Base-by-base conservation (phyloP, 2,329 filamentous ascomycete species). In the Teratosphaeria epicoccoides region DNA sequence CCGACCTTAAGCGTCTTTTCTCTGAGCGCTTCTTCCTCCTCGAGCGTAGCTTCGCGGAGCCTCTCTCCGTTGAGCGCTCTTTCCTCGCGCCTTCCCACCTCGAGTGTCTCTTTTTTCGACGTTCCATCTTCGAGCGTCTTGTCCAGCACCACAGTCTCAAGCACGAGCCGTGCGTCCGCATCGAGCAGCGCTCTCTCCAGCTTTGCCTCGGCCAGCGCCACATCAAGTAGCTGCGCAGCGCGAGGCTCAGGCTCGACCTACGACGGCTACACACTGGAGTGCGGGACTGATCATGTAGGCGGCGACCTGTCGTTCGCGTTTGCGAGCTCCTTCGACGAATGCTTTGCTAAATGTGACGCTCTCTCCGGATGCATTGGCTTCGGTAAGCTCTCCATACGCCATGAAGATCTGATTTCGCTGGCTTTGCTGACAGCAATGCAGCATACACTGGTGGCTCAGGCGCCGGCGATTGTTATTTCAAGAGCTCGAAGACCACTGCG, bases 331-430 rank as follows among this genome's bases (percentile, higher is more conserved):
- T 55, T 55, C 45, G 9, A 25, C 2, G 51, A 23, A 22, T 55
- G 54, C 52, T 52, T 52, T 23, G 9, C 49, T 6, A 5, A 29
- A 7, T 59, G 57, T 20, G 54, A 57, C 47, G 37, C 46, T 14
- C 51, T 43, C 7, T 24, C 44, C 7, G 37, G 47, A 9, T 59
- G 57, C 25, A 47, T 55, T 28, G 57, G 50, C n/a, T 59, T 58
- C 25, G 26, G 33, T 40, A 40, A 6, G 33, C 17, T n/a, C 12
- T n/a, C 7, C 14, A 5, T n/a, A n/a, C n/a, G n/a, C n/a, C 12
- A 40, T n/a, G 6, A n/a, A 40, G 33, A 4, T n/a, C 3, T 17
- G 1, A 12, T n/a, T 6, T 40, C 33, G 14, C 14, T 17, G 33
- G n/a, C n/a, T 20, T 40, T 40, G 20, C 33, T 40, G 33, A 40